Evolutionary conservation across 23 red algal species (phyloP).

Genomic region (Gracilaria gracilis): DNA sequence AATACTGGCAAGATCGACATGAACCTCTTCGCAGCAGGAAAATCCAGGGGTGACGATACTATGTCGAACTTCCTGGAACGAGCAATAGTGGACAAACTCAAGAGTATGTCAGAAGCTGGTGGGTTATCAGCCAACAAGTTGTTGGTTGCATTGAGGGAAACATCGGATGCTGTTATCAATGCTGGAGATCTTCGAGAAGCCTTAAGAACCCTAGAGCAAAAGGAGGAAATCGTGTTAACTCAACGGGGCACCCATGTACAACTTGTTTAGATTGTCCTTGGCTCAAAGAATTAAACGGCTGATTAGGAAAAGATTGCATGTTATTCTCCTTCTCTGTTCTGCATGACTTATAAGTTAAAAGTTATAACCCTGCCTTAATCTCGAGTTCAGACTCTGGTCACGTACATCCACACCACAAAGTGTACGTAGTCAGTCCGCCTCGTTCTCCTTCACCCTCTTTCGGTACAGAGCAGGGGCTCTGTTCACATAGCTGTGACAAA

Average conservation of each 20-base stretch:
- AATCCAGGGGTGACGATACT: conserved; percentile 41
- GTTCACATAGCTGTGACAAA: too few species aligned
- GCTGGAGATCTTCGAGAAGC: conserved; percentile 68
- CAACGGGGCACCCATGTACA: conserved; percentile 37
- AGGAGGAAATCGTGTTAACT: conserved; percentile 53
- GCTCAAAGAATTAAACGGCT: background rate
- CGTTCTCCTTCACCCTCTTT: too few species aligned
- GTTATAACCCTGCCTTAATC: too few species aligned
- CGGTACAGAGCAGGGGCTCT: too few species aligned
- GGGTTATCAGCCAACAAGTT: conserved; percentile 29
- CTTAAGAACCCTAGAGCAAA: conserved; percentile 47
- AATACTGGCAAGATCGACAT: conserved; percentile 94
- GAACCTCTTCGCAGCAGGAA: conserved; percentile 87
- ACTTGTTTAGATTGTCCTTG: conserved; percentile 14
- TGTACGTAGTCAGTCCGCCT: too few species aligned
- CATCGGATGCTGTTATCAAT: conserved; percentile 55
- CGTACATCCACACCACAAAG: too few species aligned
- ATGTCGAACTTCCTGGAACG: conserved; percentile 29
- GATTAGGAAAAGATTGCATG: too few species aligned
- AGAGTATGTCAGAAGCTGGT: background rate
- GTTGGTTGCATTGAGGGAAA: conserved; percentile 46
- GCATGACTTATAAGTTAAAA: too few species aligned
- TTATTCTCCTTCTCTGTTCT: too few species aligned
- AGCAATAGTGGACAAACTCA: conserved; percentile 45
- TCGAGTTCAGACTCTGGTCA: too few species aligned